These are phyloP conservation scores for Phytopythium chamaehyphon DNA, from an alignment of 352 stramenopile species.

Conservation along the genomic window DNA sequence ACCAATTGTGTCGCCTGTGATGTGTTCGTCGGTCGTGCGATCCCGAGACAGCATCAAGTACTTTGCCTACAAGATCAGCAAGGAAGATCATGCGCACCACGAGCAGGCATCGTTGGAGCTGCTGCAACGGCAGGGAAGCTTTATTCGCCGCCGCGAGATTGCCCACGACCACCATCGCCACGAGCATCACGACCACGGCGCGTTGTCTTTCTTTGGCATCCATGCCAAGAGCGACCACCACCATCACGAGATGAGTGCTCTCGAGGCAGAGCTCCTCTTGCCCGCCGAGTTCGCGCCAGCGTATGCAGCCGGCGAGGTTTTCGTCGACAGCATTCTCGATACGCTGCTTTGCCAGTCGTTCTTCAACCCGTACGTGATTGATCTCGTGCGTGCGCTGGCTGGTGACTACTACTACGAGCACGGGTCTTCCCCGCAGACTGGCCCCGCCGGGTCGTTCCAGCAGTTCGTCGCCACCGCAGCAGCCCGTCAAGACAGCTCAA, in stretches of 20 bases:
- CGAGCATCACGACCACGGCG: constrained; percentile 1
- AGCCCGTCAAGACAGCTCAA: neutral
- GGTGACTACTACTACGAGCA: constrained; percentile 37
- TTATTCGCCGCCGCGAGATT: constrained; percentile 5
- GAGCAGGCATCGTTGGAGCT: constrained; percentile 3
- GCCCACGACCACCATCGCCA: constrained; percentile 12
- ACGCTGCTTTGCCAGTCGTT: constrained; percentile 67
- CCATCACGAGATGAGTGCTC: constrained; percentile 1
- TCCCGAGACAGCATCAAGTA: constrained; percentile 51
- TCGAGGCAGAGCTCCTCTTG: constrained; percentile 22
- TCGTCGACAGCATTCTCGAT: constrained; percentile 58
- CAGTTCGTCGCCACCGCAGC: constrained; percentile 7
- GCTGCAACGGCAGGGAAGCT: neutral
- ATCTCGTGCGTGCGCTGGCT: constrained; percentile 45
- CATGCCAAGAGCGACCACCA: neutral
- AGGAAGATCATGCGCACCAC: constrained; percentile 15
- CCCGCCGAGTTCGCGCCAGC: constrained; percentile 34
- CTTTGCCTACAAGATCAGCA: constrained; percentile 48
- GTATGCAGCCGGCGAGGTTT: constrained; percentile 53
- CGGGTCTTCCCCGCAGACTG: neutral
- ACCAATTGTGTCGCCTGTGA: constrained; percentile 3
- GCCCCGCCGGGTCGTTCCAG: constrained; percentile 6
- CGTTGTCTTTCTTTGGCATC: constrained; percentile 1
- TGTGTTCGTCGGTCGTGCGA: constrained; percentile 46
- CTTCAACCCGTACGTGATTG: constrained; percentile 68